Evolutionary conservation across 2,329 filamentous ascomycete genomes (phyloP).

Genomic region (Hypocreales sp.): DNA sequence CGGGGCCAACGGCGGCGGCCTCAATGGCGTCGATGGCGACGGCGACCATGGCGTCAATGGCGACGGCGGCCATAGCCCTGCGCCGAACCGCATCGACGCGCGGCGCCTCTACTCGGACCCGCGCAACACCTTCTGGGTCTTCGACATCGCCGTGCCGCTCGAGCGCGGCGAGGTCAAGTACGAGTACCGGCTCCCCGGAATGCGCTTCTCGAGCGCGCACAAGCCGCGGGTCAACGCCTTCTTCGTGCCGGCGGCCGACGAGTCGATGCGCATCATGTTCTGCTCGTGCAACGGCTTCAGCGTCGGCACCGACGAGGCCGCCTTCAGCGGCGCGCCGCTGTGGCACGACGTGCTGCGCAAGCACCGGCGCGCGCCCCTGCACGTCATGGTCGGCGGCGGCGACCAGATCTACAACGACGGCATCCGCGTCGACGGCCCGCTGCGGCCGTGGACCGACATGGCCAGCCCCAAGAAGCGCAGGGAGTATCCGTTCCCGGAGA

Average conservation of each 20-base stretch:
- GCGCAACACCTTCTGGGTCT: conserved; percentile 81
- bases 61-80: too few species aligned
- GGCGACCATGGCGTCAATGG: conserved; percentile 17
- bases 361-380: conserved; percentile 70
- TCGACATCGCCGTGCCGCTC: conserved; percentile 68
- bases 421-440: conserved; percentile 69
- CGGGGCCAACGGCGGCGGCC: conserved; percentile 15
- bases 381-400: conserved; percentile 89
- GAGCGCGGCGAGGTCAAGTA: conserved; percentile 54
- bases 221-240: conserved; percentile 53
- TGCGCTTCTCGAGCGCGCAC: conserved; percentile 43
- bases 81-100: conserved; percentile 12
- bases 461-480: conserved; percentile 72
- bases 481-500: conserved; percentile 60
- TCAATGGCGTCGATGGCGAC: conserved; percentile 1
- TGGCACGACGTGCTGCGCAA: conserved; percentile 87
- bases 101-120: conserved; percentile 48
- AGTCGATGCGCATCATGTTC: conserved; percentile 98
- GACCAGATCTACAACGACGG: conserved; percentile 97
- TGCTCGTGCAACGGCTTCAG: conserved; percentile 97
- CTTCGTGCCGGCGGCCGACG: conserved; percentile 65
- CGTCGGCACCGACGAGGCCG: conserved; percentile 67
- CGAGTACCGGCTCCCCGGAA: conserved; percentile 57
- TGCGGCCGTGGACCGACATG: conserved; percentile 71
- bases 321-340: conserved; percentile 78